Percentiles rank a stretch among this genome's conserved stretches.
Conservation (phyloP, 2,329 filamentous ascomycete genomes). For the Phialophora verrucosa region DNA sequence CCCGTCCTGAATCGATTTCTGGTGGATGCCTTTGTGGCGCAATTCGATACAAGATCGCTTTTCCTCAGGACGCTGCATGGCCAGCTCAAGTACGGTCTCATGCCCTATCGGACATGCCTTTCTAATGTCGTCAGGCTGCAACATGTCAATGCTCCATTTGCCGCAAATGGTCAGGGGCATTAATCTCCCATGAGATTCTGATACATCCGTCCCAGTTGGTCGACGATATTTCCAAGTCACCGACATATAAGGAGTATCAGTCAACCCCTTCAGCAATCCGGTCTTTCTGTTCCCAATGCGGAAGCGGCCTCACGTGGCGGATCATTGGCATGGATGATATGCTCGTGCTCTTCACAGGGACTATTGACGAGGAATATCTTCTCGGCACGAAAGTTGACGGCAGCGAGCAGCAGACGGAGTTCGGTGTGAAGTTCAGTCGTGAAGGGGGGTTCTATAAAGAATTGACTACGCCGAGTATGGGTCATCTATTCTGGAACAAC, state of each 20-base stretch:
- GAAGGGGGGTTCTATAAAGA: constrained; percentile 22
- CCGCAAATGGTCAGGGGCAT: constrained; percentile 30
- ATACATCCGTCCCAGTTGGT: constrained; percentile 29
- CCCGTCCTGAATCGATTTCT: constrained; percentile 23
- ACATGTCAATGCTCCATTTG: constrained; percentile 34
- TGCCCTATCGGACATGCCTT: not conserved
- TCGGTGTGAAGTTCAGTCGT: constrained; percentile 29
- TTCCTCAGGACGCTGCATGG: constrained; percentile 25
- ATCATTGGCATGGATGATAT: constrained; percentile 27
- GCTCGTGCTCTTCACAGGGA: constrained; percentile 26
- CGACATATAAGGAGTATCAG: constrained; percentile 28
- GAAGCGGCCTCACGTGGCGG: constrained; percentile 32
- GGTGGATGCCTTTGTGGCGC: constrained; percentile 33
- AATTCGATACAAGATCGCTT: constrained; percentile 29
- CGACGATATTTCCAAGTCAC: constrained; percentile 24
- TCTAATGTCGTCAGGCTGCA: constrained; percentile 17
- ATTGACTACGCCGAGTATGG: constrained; percentile 21
- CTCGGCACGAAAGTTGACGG: constrained; percentile 31
- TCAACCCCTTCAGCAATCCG: constrained; percentile 27
- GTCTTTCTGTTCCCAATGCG: constrained; percentile 32
- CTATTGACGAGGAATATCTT: constrained; percentile 31
- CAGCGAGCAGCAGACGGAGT: constrained; percentile 26
- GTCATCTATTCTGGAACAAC: constrained; percentile 35
- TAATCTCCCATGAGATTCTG: constrained; percentile 30
- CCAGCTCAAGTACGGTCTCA: constrained; percentile 27